Evolutionary conservation across 2,329 filamentous ascomycete species (phyloP).

Genomic region (Cercospora berteroae): DNA sequence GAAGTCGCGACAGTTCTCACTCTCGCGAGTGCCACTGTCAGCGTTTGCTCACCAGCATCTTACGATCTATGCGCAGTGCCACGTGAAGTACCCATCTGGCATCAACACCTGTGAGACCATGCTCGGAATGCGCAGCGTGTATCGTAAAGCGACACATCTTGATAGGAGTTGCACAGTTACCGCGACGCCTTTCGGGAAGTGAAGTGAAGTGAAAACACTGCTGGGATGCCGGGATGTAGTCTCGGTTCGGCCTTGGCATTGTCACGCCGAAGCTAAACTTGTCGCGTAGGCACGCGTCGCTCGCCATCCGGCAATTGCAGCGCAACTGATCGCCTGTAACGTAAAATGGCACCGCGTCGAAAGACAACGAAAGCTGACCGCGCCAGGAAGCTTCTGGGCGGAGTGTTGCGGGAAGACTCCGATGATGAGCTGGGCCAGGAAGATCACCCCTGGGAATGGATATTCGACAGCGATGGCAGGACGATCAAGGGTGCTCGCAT

Average conservation of each 20-base stretch:
- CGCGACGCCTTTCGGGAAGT: neutral
- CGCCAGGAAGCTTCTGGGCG: slow-evolving; percentile 54
- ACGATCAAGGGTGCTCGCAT: slow-evolving; percentile 76
- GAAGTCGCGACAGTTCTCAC: neutral
- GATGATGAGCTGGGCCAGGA: slow-evolving; percentile 73
- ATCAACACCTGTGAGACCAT: neutral
- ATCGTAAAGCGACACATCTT: neutral
- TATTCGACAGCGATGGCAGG: slow-evolving; percentile 52
- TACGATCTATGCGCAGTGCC: neutral
- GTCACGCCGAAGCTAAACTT: neutral
- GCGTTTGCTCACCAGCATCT: neutral
- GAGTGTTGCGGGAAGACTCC: slow-evolving; percentile 72
- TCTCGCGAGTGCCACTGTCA: neutral
- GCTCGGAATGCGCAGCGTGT: neutral
- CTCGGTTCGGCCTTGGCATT: neutral
- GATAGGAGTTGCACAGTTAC: neutral
- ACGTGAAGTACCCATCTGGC: neutral
- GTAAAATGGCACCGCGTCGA: slow-evolving; percentile 42
- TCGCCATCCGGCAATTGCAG: slow-evolving; percentile 9
- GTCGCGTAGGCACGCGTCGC: neutral
- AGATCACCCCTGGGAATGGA: slow-evolving; percentile 53
- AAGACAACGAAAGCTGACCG: slow-evolving; percentile 46
- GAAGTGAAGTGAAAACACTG: neutral
- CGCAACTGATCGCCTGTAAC: neutral
- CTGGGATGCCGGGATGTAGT: neutral